These are phyloP conservation scores for Phlebopus sp. DNA, from an alignment of 1,284 basidiomycete genomes.

Conservation along the genomic window DNA sequence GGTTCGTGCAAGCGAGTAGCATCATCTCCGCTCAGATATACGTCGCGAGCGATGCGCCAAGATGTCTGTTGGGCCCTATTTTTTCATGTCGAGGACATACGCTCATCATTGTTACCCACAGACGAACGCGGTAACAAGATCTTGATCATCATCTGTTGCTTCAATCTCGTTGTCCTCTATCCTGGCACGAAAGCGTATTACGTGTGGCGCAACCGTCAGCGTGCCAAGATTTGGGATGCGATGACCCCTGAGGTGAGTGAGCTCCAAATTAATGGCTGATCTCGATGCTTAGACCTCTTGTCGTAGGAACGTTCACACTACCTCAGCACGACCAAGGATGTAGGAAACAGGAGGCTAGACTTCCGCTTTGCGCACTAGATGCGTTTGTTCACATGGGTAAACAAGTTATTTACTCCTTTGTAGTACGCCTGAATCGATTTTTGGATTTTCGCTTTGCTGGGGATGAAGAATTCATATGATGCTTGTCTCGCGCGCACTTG, in stretches of 20 bases:
- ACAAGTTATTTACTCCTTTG: too few relatives aligned
- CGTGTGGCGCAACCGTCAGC: slow-evolving; percentile 47
- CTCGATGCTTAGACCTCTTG: neutral
- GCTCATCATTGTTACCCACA: too few relatives aligned
- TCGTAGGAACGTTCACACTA: slow-evolving; percentile 42
- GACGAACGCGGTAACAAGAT: slow-evolving; percentile 50
- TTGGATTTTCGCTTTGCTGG: too few relatives aligned
- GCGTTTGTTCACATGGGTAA: neutral
- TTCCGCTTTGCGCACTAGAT: slow-evolving; percentile 38
- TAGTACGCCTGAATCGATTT: too few relatives aligned
- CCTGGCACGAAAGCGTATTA: slow-evolving; percentile 52
- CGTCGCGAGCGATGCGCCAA: slow-evolving; percentile 44
- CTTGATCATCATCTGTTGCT: slow-evolving; percentile 42
- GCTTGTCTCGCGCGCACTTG: too few relatives aligned
- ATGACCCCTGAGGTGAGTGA: slow-evolving; percentile 47
- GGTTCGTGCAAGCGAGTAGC: slow-evolving; percentile 46
- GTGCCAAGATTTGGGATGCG: slow-evolving; percentile 47
- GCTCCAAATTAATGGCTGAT: neutral
- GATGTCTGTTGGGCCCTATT: slow-evolving; percentile 34
- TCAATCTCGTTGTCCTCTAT: slow-evolving; percentile 51
- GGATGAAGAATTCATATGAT: too few relatives aligned
- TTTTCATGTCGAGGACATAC: neutral
- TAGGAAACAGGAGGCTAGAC: slow-evolving; percentile 37
- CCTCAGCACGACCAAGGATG: slow-evolving; percentile 40
- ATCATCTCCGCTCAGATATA: slow-evolving; percentile 50